phyloP scores from a whole-genome alignment of 768 basidiomycete species.

The Pleurotus ostreatus region DNA sequence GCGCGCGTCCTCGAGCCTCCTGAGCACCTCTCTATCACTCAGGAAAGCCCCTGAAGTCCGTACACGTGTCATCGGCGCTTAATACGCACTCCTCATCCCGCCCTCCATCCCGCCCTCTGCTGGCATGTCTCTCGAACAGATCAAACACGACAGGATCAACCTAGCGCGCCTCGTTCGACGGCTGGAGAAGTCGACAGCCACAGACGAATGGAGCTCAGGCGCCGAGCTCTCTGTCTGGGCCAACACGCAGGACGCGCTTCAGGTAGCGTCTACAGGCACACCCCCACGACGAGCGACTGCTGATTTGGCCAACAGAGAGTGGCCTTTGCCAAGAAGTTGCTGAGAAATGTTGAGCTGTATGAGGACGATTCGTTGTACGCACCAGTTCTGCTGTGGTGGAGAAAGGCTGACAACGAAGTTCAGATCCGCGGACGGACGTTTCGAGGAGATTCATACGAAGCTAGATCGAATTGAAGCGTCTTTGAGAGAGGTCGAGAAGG shows the following conservation, averaged over 20 bases:
- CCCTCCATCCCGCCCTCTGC: too few species aligned
- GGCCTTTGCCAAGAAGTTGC: slow-evolving; percentile 50
- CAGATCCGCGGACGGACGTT: slow-evolving; percentile 31
- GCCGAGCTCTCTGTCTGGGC: slow-evolving; percentile 40
- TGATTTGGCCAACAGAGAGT: slow-evolving; percentile 29
- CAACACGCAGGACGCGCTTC: slow-evolving; percentile 48
- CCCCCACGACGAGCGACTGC: background rate
- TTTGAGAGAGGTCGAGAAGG: slow-evolving; percentile 51
- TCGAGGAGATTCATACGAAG: slow-evolving; percentile 42
- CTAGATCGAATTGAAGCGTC: slow-evolving; percentile 54
- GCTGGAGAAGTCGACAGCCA: slow-evolving; percentile 51
- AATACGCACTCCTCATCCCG: too few species aligned
- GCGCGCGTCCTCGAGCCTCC: too few species aligned
- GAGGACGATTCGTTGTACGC: slow-evolving; percentile 42
- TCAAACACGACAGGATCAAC: slow-evolving; percentile 63
- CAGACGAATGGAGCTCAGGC: slow-evolving; percentile 32
- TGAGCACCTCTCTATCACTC: too few species aligned
- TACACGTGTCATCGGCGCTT: too few species aligned
- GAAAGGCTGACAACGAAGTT: too few species aligned
- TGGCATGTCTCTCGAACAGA: slow-evolving; percentile 4
- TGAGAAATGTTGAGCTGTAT: slow-evolving; percentile 55
- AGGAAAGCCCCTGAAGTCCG: too few species aligned
- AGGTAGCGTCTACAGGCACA: slow-evolving; percentile 35
- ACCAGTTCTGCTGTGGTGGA: too few species aligned
- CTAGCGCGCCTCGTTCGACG: slow-evolving; percentile 54